Conservation (phyloP, 2,329 filamentous ascomycete genomes). For the Aspergillus ochraceus region DNA sequence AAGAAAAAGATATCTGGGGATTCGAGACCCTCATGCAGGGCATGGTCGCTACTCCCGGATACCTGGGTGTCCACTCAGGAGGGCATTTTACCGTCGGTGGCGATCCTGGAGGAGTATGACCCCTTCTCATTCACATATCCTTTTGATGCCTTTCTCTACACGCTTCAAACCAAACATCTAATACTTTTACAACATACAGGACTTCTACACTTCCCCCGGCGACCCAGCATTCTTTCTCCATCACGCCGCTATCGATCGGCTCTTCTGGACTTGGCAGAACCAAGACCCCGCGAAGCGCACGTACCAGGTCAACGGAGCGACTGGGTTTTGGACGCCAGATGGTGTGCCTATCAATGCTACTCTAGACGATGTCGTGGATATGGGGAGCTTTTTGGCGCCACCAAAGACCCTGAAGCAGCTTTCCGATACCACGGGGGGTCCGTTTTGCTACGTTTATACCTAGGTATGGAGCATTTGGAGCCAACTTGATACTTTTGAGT, state of each 20-base stretch:
- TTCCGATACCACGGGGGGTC: slow-evolving; percentile 22
- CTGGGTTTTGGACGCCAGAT: too few relatives aligned
- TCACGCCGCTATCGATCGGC: slow-evolving; percentile 47
- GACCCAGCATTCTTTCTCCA: slow-evolving; percentile 50
- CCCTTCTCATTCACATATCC: neutral
- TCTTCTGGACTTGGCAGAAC: slow-evolving; percentile 53
- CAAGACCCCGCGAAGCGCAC: slow-evolving; percentile 5
- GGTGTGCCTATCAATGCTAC: slow-evolving; percentile 18
- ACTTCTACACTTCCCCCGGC: slow-evolving; percentile 35
- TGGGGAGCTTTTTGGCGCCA: slow-evolving; percentile 16
- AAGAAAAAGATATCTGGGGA: slow-evolving; percentile 23
- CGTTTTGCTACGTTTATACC: slow-evolving; percentile 27
- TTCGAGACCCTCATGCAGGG: slow-evolving; percentile 23
- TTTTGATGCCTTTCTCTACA: neutral
- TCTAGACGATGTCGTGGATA: slow-evolving; percentile 25
- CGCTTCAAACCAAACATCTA: neutral
- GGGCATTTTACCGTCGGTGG: slow-evolving; percentile 50
- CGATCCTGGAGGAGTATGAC: slow-evolving; percentile 37
- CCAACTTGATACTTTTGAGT: neutral
- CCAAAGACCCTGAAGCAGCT: slow-evolving; percentile 17
- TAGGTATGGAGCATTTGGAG: neutral
- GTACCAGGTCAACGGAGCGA: too few relatives aligned
- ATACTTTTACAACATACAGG: slow-evolving; percentile 22
- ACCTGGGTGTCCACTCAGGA: slow-evolving; percentile 44
- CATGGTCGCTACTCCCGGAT: slow-evolving; percentile 9